phyloP scores from a whole-genome alignment of 75 land plant genomes.

The Larix kaempferi region DNA sequence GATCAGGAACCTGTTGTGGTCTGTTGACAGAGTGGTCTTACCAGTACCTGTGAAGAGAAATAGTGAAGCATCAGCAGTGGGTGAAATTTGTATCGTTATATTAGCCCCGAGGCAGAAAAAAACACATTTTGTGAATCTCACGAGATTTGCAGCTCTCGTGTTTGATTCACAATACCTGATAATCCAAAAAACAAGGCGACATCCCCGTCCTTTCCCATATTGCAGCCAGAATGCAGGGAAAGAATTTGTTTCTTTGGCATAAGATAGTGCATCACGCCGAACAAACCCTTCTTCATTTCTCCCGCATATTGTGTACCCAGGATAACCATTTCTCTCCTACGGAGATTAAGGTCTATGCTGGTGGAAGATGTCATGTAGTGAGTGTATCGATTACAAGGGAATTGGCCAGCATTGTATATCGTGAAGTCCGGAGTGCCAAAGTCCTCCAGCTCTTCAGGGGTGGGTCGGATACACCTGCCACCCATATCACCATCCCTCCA shows the following conservation, averaged over 20 bases:
- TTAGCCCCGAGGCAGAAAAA: background rate
- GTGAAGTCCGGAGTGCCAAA: conserved; percentile 18
- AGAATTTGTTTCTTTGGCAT: conserved; percentile 91
- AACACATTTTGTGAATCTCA: conserved; percentile 7
- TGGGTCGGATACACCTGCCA: conserved; percentile 21
- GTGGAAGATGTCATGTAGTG: conserved; percentile 47
- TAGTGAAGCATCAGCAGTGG: background rate
- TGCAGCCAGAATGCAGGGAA: conserved; percentile 95
- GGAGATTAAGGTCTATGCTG: conserved; percentile 92
- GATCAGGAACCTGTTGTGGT: conserved; percentile 34
- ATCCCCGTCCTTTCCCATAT: conserved; percentile 95
- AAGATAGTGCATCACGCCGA: conserved; percentile 98
- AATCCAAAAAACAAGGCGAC: conserved; percentile 98
- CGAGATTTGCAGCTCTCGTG: background rate
- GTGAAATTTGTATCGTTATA: background rate
- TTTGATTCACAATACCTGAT: conserved; percentile 46
- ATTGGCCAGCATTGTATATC: conserved; percentile 17
- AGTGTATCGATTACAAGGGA: conserved; percentile 18
- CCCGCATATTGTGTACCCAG: conserved; percentile 98
- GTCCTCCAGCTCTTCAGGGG: conserved; percentile 17
- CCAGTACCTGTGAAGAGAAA: conserved; percentile 27
- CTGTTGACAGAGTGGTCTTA: conserved; percentile 43
- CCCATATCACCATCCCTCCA: conserved; percentile 26
- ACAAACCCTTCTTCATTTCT: conserved; percentile 99
- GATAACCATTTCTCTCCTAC: conserved; percentile 97